phyloP scores from a whole-genome alignment of 164 flowering plant species.

The Dillenia suffruticosa region DNA sequence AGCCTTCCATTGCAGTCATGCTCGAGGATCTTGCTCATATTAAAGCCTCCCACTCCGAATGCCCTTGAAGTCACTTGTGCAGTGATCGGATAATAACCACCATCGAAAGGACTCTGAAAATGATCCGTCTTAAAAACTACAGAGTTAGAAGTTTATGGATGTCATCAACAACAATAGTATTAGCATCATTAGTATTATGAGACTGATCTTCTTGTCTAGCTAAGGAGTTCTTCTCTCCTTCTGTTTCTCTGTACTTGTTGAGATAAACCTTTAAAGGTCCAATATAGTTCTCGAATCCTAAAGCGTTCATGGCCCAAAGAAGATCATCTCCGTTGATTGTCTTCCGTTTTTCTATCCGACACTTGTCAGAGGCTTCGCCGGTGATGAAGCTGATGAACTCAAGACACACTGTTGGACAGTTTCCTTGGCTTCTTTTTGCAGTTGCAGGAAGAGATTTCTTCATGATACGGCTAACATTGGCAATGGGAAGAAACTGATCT shows the following conservation, averaged over 20 bases:
- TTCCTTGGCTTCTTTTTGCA: slow-evolving; percentile 42
- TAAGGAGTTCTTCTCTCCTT: slow-evolving; percentile 30
- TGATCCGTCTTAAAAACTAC: not conserved
- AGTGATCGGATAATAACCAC: slow-evolving; percentile 18
- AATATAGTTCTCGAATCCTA: slow-evolving; percentile 44
- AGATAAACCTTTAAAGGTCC: slow-evolving; percentile 32
- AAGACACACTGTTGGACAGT: slow-evolving; percentile 43
- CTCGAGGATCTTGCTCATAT: slow-evolving; percentile 6
- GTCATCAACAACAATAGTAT: not conserved
- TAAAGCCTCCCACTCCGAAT: slow-evolving; percentile 5
- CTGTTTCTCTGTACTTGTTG: slow-evolving; percentile 34
- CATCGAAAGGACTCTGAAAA: slow-evolving; percentile 5
- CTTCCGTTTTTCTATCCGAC: slow-evolving; percentile 42
- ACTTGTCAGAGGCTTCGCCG: slow-evolving; percentile 47
- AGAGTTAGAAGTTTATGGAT: not conserved
- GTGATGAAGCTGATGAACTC: slow-evolving; percentile 56
- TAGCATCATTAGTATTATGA: slow-evolving; percentile 1
- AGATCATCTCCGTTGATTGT: slow-evolving; percentile 42
- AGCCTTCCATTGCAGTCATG: slow-evolving; percentile 13
- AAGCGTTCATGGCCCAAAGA: slow-evolving; percentile 45
- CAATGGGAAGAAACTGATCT: slow-evolving; percentile 41
- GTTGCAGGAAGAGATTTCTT: slow-evolving; percentile 36
- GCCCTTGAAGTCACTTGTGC: not conserved
- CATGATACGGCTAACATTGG: slow-evolving; percentile 45
- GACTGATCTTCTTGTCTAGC: slow-evolving; percentile 22